Percentiles rank a stretch among this genome's conserved stretches.
Conservation (phyloP, 1,139 yeast genomes). For the Arxiozyma heterogenica region DNA sequence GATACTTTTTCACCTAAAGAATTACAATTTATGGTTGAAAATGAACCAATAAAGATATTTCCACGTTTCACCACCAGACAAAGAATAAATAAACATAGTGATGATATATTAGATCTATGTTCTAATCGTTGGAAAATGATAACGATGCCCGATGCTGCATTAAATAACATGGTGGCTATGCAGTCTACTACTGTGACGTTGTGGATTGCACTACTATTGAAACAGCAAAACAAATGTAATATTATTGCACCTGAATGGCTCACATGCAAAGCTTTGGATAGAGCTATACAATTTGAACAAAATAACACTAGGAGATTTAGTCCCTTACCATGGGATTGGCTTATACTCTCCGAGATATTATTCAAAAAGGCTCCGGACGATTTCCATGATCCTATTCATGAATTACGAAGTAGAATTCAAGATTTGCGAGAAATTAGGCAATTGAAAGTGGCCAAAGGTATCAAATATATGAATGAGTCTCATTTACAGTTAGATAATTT, state of each 20-base stretch:
- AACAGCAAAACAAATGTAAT: conserved; percentile 77
- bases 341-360: conserved; percentile 64
- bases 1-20: conserved; percentile 67
- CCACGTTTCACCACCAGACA: conserved; percentile 39
- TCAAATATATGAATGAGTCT: conserved; percentile 68
- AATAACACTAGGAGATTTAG: conserved; percentile 52
- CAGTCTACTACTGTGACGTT: conserved; percentile 65
- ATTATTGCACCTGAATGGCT: conserved; percentile 88
- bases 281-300: conserved; percentile 60
- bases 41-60: conserved; percentile 58
- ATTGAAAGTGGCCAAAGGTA: conserved; percentile 73
- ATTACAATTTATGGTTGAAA: conserved; percentile 77
- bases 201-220: conserved; percentile 80
- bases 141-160: conserved; percentile 39
- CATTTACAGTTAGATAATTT: conserved; percentile 78
- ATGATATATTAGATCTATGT: background rate
- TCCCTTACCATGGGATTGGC: conserved; percentile 78
- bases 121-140: conserved; percentile 19
- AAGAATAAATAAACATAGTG: conserved; percentile 8
- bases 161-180: conserved; percentile 46
- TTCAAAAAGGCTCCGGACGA: conserved; percentile 64
- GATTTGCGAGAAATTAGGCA: conserved; percentile 78
- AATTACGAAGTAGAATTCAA: conserved; percentile 57
- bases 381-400: conserved; percentile 47
- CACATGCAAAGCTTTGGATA: conserved; percentile 45